These are phyloP conservation scores for Coemansia sp. DNA, from an alignment of 371 early-diverging fungal genomes.

Conservation along the genomic window DNA sequence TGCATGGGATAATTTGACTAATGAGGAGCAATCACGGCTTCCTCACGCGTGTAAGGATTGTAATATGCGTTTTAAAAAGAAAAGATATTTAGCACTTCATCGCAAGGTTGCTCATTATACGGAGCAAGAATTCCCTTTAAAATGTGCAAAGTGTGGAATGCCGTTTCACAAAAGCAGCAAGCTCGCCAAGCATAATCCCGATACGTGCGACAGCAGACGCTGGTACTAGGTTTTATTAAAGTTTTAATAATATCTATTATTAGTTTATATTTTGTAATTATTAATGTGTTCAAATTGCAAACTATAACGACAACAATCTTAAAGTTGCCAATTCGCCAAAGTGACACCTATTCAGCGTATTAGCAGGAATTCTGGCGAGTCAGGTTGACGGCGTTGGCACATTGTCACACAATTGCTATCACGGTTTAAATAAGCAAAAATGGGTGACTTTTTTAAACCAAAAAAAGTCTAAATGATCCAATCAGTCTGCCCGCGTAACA, in stretches of 20 bases:
- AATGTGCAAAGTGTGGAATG: neutral
- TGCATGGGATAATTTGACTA: neutral
- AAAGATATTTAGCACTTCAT: neutral
- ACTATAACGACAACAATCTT: too few relatives aligned
- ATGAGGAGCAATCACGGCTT: neutral
- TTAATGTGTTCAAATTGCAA: too few relatives aligned
- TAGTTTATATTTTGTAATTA: too few relatives aligned
- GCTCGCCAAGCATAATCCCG: neutral
- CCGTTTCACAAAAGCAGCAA: neutral
- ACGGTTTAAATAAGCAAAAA: too few relatives aligned
- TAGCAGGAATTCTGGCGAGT: neutral
- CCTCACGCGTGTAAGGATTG: neutral
- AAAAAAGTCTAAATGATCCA: neutral
- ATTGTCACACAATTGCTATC: neutral
- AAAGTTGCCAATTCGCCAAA: too few relatives aligned
- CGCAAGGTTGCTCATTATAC: neutral
- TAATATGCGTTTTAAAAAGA: neutral
- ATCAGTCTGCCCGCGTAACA: neutral
- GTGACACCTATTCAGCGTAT: too few relatives aligned
- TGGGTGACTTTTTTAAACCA: neutral
- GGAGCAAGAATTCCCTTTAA: neutral
- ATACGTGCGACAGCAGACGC: neutral
- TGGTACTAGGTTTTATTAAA: neutral
- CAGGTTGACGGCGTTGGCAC: neutral
- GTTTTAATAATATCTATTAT: too few relatives aligned